Conservation (phyloP, 306 rosid genomes). For the Erythrophleum fordii region DNA sequence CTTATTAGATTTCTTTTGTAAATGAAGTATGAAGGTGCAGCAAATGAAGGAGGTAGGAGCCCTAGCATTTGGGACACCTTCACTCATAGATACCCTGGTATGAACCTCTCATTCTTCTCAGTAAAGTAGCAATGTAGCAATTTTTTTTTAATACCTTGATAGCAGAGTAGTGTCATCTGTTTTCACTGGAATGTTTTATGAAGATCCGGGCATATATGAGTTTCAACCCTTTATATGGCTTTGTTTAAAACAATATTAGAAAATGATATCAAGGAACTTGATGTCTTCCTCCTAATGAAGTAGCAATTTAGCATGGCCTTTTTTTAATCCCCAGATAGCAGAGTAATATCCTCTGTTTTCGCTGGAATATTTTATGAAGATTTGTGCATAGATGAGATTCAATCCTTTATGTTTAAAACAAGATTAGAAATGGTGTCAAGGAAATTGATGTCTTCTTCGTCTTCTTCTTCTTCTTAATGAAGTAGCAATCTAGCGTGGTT, state of each 20-base stretch:
- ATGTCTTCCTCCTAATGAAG: not conserved
- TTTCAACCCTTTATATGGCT: not conserved
- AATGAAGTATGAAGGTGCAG: constrained; percentile 63
- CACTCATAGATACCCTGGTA: constrained; percentile 63
- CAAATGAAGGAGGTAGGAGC: constrained; percentile 60
- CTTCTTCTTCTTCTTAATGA: not conserved
- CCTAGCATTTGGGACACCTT: constrained; percentile 78
- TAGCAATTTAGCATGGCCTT: not conserved
- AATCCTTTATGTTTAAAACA: not conserved
- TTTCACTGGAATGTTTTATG: not conserved
- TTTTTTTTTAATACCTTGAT: not conserved
- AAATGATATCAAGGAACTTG: not conserved
- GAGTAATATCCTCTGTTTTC: not conserved
- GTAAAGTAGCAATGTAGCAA: not conserved
- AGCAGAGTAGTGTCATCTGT: not conserved
- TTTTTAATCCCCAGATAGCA: not conserved
- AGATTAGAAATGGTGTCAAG: not conserved
- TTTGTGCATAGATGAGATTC: not conserved
- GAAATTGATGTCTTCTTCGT: not conserved
- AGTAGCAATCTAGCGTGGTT: not conserved
- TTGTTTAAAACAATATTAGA: not conserved
- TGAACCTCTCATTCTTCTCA: not conserved
- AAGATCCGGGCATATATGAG: not conserved
- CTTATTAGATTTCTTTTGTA: not conserved
- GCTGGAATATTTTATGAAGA: not conserved